phyloP scores from a whole-genome alignment of 1,139 yeast genomes.

The Candida neerlandica region DNA sequence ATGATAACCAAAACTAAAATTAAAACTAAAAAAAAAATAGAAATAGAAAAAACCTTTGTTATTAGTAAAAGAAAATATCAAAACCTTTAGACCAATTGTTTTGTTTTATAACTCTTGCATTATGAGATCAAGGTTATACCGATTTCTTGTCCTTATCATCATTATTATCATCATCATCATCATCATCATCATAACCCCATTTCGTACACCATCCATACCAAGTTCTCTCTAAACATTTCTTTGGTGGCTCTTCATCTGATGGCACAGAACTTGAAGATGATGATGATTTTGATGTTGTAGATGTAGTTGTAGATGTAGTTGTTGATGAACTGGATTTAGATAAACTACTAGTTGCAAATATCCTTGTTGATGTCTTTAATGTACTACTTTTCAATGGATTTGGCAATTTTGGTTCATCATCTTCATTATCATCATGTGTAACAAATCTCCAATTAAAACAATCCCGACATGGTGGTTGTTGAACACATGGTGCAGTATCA shows the following conservation, averaged over 20 bases:
- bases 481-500: conserved; percentile 71
- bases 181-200: conserved; percentile 33
- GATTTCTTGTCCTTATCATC: neutral
- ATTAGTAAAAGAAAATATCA: neutral
- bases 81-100: neutral
- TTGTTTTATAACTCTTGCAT: neutral
- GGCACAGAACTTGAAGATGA: conserved; percentile 11
- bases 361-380: conserved; percentile 4
- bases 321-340: neutral
- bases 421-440: conserved; percentile 48
- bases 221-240: conserved; percentile 44
- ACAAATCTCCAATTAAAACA: conserved; percentile 91
- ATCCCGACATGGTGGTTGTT: conserved; percentile 81
- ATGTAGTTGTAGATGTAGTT: neutral
- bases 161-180: conserved; percentile 7
- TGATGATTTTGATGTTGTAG: conserved; percentile 8
- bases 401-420: conserved; percentile 42
- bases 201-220: conserved; percentile 52
- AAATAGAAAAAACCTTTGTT: too few species aligned
- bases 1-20: too few species aligned
- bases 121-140: too few species aligned
- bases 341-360: conserved; percentile 9
- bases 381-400: conserved; percentile 31
- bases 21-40: neutral
- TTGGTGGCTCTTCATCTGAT: conserved; percentile 23